Conservation (phyloP, 805 yeast species). For the Candida pini region DNA sequence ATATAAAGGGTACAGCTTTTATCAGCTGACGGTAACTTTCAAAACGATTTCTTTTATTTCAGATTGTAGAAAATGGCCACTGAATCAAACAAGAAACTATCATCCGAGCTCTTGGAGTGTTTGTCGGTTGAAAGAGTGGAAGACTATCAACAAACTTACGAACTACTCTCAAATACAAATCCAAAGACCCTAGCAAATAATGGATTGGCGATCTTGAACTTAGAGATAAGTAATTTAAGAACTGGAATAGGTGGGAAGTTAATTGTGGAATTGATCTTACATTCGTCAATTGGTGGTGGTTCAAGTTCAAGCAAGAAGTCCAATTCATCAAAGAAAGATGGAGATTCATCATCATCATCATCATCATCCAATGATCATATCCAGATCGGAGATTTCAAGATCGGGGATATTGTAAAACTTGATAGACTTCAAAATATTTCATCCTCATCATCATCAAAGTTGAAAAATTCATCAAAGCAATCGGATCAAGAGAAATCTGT, state of each 20-base stretch:
- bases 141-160: slow-evolving; percentile 44
- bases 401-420: slow-evolving; percentile 73
- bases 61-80: too few species aligned
- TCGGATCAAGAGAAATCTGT: slow-evolving; percentile 19
- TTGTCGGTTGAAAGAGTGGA: slow-evolving; percentile 44
- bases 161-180: slow-evolving; percentile 41
- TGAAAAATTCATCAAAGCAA: slow-evolving; percentile 28
- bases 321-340: slow-evolving; percentile 20
- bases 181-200: slow-evolving; percentile 60
- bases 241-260: slow-evolving; percentile 79
- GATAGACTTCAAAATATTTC: slow-evolving; percentile 42
- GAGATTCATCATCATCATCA: neutral
- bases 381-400: slow-evolving; percentile 48
- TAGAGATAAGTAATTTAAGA: slow-evolving; percentile 52
- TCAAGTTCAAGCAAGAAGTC: slow-evolving; percentile 17
- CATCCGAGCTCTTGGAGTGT: slow-evolving; percentile 33
- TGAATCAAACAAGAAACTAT: slow-evolving; percentile 24
- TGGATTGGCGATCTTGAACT: slow-evolving; percentile 73
- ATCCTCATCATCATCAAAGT: slow-evolving; percentile 12
- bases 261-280: slow-evolving; percentile 56
- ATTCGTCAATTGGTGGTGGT: slow-evolving; percentile 33
- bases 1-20: too few species aligned
- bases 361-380: slow-evolving; percentile 12
- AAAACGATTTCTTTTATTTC: too few species aligned
- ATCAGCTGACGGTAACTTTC: too few species aligned